These are phyloP conservation scores for Tricholoma terreum DNA, from an alignment of 768 basidiomycete genomes.

Conservation along the genomic window DNA sequence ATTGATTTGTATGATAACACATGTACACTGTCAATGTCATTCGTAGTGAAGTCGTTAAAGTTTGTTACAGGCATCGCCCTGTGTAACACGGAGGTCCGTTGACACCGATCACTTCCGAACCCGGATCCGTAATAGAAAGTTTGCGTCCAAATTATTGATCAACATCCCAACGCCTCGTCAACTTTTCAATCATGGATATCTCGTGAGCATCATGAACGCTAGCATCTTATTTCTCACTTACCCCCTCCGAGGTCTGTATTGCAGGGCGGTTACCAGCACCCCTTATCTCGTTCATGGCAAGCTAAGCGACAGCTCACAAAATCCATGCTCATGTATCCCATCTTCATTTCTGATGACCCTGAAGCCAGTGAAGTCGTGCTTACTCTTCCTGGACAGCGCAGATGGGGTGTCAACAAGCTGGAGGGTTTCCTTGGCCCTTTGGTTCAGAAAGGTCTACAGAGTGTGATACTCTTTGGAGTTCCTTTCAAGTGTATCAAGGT, in stretches of 20 bases:
- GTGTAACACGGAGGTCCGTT: no score
- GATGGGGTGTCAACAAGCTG: slow-evolving; percentile 97
- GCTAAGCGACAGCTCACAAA: slow-evolving; percentile 75
- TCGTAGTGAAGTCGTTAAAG: no score
- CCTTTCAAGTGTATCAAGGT: slow-evolving; percentile 81
- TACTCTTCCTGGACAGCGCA: slow-evolving; percentile 78
- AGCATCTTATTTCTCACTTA: slow-evolving; percentile 5
- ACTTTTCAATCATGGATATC: slow-evolving; percentile 34
- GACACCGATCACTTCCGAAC: neutral
- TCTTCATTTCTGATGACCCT: slow-evolving; percentile 95
- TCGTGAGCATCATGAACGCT: slow-evolving; percentile 32
- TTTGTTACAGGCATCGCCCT: no score
- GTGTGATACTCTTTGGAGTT: slow-evolving; percentile 94
- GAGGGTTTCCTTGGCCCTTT: slow-evolving; percentile 83
- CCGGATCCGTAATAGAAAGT: neutral
- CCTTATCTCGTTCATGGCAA: slow-evolving; percentile 87
- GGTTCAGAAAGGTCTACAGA: slow-evolving; percentile 83
- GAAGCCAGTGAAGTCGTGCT: slow-evolving; percentile 76
- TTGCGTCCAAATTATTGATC: neutral
- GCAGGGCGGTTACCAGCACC: slow-evolving; percentile 93
- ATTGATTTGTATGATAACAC: no score
- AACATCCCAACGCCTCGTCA: neutral
- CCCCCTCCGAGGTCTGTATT: slow-evolving; percentile 62
- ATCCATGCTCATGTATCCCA: slow-evolving; percentile 98
- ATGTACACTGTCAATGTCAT: no score